Evolutionary conservation across 2,329 filamentous ascomycete species (phyloP), one percentile per base, ranked within the genome.

Genomic region (Endothia cerciana): DNA sequence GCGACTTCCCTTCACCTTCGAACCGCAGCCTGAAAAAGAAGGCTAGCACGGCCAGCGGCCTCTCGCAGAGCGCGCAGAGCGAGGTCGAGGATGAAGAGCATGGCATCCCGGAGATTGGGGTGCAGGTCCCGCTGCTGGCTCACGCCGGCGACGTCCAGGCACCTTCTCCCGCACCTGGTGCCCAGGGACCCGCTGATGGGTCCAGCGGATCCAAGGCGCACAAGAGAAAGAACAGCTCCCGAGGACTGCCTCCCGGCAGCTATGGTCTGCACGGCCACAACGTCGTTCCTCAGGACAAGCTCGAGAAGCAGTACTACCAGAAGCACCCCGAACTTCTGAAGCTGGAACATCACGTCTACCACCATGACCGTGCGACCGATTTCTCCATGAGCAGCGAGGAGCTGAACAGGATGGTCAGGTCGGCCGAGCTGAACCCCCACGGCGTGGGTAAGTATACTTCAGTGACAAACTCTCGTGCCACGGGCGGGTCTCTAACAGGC

Each of bases 81-180:
- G 81, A 83, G 56, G 78, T 77, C 49, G 79, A 89, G 69, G 90
- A 90, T 22, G 91, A 94, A 56, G 91, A 95, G 70, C 89, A 93
- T 64, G 94, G 94, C 28, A 97, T 97, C 72, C 94, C 94, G 2
- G 92, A 96, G 75, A 95, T 97, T 71, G 94, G 94, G 58, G 88
- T 92, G 73, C 91, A 94, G 74, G 94, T 99, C 47, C 95, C 95
- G 60, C 95, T 99, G 92, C 91, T 95, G 75, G 91, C 90, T 62
- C 88, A 95, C 75, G 92, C 95, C 53, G 95, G 95, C 68, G 94
- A 98, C 75, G 95, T 98, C 11, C 95, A 99, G 80, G 95, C 95
- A 17, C 95, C 95, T 2, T 95, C 94, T 2, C 93, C 94, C 1
- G 86, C 88, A 2, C 90, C 89, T 10, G 77, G 77, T 55, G 72